phyloP scores from a whole-genome alignment of 805 yeast species.

The Candida endomychidarum region DNA sequence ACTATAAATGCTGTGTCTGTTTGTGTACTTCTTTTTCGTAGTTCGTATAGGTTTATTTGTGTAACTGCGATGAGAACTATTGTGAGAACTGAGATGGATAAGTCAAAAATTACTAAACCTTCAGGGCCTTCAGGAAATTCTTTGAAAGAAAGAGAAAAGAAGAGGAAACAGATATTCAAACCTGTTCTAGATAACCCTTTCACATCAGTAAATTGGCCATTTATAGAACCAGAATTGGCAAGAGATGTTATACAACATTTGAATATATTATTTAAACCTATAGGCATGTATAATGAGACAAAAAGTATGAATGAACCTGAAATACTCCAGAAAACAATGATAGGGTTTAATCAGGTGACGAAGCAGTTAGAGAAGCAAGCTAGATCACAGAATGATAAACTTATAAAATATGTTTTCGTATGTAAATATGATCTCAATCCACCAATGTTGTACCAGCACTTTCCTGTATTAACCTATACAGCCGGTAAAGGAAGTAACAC shows the following conservation, averaged over 20 bases:
- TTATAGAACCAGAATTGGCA: constrained; percentile 38
- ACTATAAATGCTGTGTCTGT: too few relatives aligned
- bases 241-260: constrained; percentile 38
- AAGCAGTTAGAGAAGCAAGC: constrained; percentile 47
- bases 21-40: too few relatives aligned
- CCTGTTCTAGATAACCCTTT: constrained; percentile 67
- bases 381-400: constrained; percentile 7
- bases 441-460: constrained; percentile 49
- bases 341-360: constrained; percentile 61
- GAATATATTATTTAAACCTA: constrained; percentile 30
- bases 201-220: constrained; percentile 48
- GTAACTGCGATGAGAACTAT: too few relatives aligned
- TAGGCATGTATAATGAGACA: constrained; percentile 26
- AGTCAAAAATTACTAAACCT: constrained; percentile 6
- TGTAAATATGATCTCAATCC: constrained; percentile 59
- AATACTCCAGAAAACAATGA: constrained; percentile 24
- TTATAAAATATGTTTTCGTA: constrained; percentile 50
- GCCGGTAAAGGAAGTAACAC: constrained; percentile 32
- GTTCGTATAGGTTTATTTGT: too few relatives aligned
- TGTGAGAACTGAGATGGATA: constrained; percentile 4
- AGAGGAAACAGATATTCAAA: constrained; percentile 57
- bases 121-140: constrained; percentile 26
- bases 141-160: constrained; percentile 48
- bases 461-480: constrained; percentile 55
- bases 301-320: constrained; percentile 24